Base-by-base conservation (phyloP, 257 asterid genomes). In the Solanum dulcamara region DNA sequence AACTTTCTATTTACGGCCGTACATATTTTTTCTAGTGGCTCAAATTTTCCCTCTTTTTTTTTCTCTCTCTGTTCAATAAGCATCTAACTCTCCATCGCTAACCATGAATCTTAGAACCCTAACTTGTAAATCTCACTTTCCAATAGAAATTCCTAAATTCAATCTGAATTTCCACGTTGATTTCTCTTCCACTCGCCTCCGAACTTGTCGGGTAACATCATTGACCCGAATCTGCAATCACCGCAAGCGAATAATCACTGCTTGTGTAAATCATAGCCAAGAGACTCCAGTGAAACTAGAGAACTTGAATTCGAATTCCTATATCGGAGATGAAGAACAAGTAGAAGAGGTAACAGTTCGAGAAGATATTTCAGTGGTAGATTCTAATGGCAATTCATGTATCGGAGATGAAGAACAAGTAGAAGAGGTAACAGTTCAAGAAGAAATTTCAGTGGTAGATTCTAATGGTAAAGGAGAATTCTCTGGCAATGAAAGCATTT, bases 401-500 rank as follows among this genome's bases (percentile, higher is more conserved):
- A 67, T 67, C 48, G 13, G 79, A 80, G 8, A 81, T 84, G 68
- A 79, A 60, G 26, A 44, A 20, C 50, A 70, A 42, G 84, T 71
- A 64, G 80, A 88, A 18, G 88, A 84, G 33, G 82, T 50, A 88
- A 50, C 84, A 42, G 85, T 85, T 20, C 87, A 62, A 66, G 91
- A 88, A 66, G 80, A 38, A 30, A 24, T 66, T 15, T 70, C 53
- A 18, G 87, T 28, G n/a, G 90, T 84, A 28, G 93, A 88, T 88
- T 80, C 86, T 28, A 70, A 85, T 66, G 66, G 32, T 42, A 71
- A 20, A 28, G 90, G 88, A 44, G 94, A 89, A n/a, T 88, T 92
- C 30, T 84, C 97, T 24, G 93, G 85, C 30, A 88, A 88, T 62
- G 98, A 91, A 80, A 89, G 92, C 80, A 81, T 96, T 86, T 89